Conservation (phyloP, 2,329 filamentous ascomycete genomes). For the Boeremia exigua region DNA sequence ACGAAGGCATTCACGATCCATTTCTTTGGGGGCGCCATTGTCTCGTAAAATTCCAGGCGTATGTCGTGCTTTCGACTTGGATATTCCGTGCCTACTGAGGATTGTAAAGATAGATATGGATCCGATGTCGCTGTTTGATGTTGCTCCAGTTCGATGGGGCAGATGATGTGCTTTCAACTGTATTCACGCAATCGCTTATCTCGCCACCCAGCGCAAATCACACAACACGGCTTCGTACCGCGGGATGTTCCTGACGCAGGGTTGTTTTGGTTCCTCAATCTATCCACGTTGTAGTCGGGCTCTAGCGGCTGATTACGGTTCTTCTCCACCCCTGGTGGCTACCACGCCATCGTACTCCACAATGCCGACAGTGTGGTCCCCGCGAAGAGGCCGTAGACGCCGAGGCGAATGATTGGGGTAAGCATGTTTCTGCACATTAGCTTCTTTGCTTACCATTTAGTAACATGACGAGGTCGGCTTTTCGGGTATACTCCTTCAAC, state of each 20-base stretch:
- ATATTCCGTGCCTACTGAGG: background rate
- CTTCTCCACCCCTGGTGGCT: conserved; percentile 12
- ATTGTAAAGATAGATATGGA: conserved; percentile 8
- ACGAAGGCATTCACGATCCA: conserved; percentile 54
- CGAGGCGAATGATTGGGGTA: background rate
- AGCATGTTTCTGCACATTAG: conserved; percentile 9
- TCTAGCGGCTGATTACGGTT: conserved; percentile 1
- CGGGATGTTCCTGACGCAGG: conserved; percentile 14
- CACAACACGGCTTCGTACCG: conserved; percentile 4
- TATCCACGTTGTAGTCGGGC: conserved; percentile 7
- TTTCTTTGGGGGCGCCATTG: conserved; percentile 39
- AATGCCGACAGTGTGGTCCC: conserved; percentile 27
- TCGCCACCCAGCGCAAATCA: conserved; percentile 15
- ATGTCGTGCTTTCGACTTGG: conserved; percentile 26
- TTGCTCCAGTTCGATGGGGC: conserved; percentile 23
- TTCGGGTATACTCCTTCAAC: conserved; percentile 4
- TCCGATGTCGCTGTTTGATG: conserved; percentile 30
- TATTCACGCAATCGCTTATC: conserved; percentile 39
- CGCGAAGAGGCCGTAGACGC: conserved; percentile 19
- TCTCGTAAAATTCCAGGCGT: conserved; percentile 18
- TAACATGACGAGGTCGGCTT: conserved; percentile 10
- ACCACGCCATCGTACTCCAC: conserved; percentile 31
- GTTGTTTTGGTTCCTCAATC: conserved; percentile 1
- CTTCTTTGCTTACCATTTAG: background rate
- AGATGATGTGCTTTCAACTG: conserved; percentile 37